Evolutionary conservation across 2,329 filamentous ascomycete species (phyloP).

Genomic region (Pyrenophora graminea): DNA sequence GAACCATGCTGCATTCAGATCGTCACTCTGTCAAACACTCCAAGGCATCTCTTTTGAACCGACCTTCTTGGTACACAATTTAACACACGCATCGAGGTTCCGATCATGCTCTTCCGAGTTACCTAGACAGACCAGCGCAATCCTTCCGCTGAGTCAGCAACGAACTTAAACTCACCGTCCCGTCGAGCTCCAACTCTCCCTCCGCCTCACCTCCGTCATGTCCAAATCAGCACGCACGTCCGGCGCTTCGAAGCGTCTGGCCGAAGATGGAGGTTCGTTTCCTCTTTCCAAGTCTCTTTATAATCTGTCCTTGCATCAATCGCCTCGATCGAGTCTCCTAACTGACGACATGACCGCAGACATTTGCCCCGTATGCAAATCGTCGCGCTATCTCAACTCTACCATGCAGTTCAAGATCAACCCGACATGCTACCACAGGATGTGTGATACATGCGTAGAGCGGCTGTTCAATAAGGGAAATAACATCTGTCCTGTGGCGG

Average conservation of each 20-base stretch:
- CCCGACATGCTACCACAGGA: conserved; percentile 97
- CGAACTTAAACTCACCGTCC: background rate
- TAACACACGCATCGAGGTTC: background rate
- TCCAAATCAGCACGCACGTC: conserved; percentile 39
- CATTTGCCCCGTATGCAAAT: conserved; percentile 97
- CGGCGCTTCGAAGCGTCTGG: conserved; percentile 31
- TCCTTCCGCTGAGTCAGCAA: conserved; percentile 22
- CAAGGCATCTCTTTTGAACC: background rate
- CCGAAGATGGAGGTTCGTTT: conserved; percentile 46
- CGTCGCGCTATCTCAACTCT: conserved; percentile 89
- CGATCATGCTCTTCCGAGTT: background rate
- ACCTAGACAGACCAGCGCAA: background rate
- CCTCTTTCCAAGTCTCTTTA: conserved; percentile 37
- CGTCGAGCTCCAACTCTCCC: conserved; percentile 1
- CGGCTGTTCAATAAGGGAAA: conserved; percentile 92
- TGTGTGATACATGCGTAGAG: conserved; percentile 96
- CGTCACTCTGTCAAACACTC: background rate
- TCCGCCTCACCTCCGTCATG: conserved; percentile 34
- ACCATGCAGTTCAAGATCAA: conserved; percentile 96
- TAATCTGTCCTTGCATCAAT: conserved; percentile 35
- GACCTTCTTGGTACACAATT: background rate
- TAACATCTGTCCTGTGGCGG: conserved; percentile 87
- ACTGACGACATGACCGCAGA: conserved; percentile 55
- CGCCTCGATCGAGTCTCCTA: conserved; percentile 14
- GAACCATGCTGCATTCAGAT: conserved; percentile 14